Conservation (phyloP, 106 monocot species). For the Posidonia australis region DNA sequence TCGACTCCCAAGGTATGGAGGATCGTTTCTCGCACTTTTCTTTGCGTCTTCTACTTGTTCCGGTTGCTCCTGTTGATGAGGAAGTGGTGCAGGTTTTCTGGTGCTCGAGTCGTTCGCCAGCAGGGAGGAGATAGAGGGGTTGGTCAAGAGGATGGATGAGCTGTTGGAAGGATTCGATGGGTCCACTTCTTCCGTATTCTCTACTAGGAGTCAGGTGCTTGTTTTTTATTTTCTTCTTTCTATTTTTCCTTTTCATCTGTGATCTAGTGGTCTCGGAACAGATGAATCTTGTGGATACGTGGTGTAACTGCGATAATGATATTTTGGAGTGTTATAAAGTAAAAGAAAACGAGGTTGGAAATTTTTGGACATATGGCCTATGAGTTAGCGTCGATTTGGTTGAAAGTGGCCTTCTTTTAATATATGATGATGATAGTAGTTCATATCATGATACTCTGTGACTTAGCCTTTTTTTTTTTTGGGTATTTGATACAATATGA, state of each 20-base stretch:
- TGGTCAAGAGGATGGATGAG: slow-evolving; percentile 69
- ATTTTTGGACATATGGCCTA: background rate
- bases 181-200: slow-evolving; percentile 56
- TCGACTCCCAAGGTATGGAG: slow-evolving; percentile 54
- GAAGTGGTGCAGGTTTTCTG: slow-evolving; percentile 43
- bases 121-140: slow-evolving; percentile 44
- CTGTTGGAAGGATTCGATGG: slow-evolving; percentile 62
- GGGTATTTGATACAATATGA: background rate
- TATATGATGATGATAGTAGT: too few species aligned
- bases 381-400: background rate
- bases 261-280: background rate
- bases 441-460: too few species aligned
- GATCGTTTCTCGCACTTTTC: background rate
- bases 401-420: background rate
- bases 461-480: too few species aligned
- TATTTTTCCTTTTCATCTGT: background rate
- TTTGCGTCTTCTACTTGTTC: background rate
- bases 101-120: slow-evolving; percentile 72
- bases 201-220: slow-evolving; percentile 75
- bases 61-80: background rate
- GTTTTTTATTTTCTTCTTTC: background rate
- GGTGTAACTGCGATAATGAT: too few species aligned
- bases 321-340: too few species aligned
- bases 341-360: background rate
- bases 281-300: background rate